phyloP scores from a whole-genome alignment of 73 alveolate genomes.

The Paramecium primaurelia region DNA sequence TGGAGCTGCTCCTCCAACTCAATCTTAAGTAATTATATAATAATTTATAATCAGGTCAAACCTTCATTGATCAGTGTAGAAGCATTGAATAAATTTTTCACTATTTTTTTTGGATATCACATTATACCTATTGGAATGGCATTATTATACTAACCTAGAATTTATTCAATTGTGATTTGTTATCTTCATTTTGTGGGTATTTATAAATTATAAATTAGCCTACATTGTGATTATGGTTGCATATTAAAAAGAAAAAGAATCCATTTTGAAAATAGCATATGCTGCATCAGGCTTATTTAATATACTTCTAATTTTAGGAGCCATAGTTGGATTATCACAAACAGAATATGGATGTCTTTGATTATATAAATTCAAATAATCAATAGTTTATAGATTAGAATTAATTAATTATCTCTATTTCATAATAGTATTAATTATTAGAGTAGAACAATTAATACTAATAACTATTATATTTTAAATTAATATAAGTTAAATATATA shows the following conservation, averaged over 20 bases:
- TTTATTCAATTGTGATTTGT: background rate
- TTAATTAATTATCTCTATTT: background rate
- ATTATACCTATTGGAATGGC: slow-evolving; percentile 23
- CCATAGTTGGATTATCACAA: background rate
- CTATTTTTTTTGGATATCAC: slow-evolving; percentile 43
- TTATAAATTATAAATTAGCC: background rate
- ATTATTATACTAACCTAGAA: background rate
- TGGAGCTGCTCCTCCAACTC: slow-evolving; percentile 29
- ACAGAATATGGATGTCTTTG: background rate
- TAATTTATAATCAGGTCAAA: background rate
- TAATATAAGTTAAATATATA: background rate
- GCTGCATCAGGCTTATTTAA: background rate
- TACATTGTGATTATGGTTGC: background rate
- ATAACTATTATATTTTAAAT: too few relatives aligned
- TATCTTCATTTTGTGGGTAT: background rate
- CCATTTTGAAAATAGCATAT: background rate
- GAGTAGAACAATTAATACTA: too few relatives aligned
- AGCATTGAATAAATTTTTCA: background rate
- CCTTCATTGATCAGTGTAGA: background rate
- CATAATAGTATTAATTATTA: too few relatives aligned
- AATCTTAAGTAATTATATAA: background rate
- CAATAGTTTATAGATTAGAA: background rate
- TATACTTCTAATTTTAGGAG: background rate
- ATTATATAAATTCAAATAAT: background rate
- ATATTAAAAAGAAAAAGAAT: background rate